These are phyloP conservation scores for Pythium aristosporum DNA, from an alignment of 352 stramenopile species.

Conservation along the genomic window DNA sequence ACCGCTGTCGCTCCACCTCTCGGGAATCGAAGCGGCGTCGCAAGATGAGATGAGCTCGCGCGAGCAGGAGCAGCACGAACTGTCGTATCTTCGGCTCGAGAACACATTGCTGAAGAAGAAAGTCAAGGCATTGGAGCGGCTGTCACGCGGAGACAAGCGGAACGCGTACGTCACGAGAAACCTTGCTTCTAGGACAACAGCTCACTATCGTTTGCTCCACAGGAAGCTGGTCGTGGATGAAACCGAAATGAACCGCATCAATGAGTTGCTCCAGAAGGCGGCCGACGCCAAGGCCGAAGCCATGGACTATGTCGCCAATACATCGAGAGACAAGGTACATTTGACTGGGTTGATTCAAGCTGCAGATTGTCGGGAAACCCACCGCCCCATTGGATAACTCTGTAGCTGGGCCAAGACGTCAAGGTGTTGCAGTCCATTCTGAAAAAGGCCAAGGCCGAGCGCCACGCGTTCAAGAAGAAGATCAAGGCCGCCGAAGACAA, in stretches of 20 bases:
- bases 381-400: background rate
- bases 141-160: slow-evolving; percentile 43
- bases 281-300: slow-evolving; percentile 75
- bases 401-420: slow-evolving; percentile 74
- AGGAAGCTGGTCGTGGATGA: slow-evolving; percentile 59
- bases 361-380: too few species aligned
- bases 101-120: slow-evolving; percentile 73
- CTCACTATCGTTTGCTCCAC: background rate
- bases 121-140: slow-evolving; percentile 61
- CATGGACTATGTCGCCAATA: slow-evolving; percentile 69
- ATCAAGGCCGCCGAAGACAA: slow-evolving; percentile 68
- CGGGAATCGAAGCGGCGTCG: slow-evolving; percentile 10
- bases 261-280: slow-evolving; percentile 74
- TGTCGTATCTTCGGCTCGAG: slow-evolving; percentile 53
- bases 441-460: slow-evolving; percentile 80
- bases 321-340: slow-evolving; percentile 69
- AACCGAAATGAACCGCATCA: slow-evolving; percentile 65
- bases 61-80: slow-evolving; percentile 38
- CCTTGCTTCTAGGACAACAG: background rate
- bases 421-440: slow-evolving; percentile 70
- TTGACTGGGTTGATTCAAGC: background rate
- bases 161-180: slow-evolving; percentile 27
- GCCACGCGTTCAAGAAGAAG: slow-evolving; percentile 79
- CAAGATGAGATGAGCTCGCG: background rate
- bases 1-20: slow-evolving; percentile 16